phyloP scores from a whole-genome alignment of 352 stramenopile species.

The Phytophthora tubulina region DNA sequence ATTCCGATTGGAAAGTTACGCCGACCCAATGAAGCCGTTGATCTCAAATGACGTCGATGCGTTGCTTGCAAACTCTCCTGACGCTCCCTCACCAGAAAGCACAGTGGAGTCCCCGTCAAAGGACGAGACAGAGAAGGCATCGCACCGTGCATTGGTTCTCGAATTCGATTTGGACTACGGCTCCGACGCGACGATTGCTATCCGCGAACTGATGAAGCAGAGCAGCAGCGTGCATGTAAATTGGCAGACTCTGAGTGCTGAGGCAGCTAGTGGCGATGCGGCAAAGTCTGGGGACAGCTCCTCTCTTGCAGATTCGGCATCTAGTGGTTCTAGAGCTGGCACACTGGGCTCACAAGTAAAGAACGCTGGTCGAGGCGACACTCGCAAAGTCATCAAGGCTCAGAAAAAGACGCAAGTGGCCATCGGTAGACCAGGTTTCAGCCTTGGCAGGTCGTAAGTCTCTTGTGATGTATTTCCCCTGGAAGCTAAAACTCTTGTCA shows the following conservation, averaged over 20 bases:
- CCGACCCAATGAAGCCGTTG: conserved; percentile 90
- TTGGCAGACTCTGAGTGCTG: conserved; percentile 45
- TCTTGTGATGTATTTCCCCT: background rate
- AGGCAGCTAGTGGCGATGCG: conserved; percentile 5
- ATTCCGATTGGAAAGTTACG: conserved; percentile 88
- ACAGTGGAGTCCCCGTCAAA: conserved; percentile 9
- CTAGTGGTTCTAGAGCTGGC: conserved; percentile 7
- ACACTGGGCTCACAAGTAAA: conserved; percentile 28
- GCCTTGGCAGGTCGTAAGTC: conserved; percentile 70
- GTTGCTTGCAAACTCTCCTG: conserved; percentile 36
- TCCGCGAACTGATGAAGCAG: conserved; percentile 95
- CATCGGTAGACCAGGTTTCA: conserved; percentile 85
- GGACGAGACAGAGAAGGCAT: conserved; percentile 15
- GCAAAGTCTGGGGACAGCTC: conserved; percentile 13
- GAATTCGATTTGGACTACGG: conserved; percentile 71
- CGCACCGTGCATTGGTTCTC: conserved; percentile 57
- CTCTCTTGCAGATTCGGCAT: background rate
- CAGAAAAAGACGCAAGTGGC: conserved; percentile 83
- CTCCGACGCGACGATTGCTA: conserved; percentile 93
- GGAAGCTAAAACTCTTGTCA: background rate
- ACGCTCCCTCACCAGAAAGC: background rate
- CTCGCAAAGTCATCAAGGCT: conserved; percentile 58
- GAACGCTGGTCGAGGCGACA: conserved; percentile 48
- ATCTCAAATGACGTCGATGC: conserved; percentile 91
- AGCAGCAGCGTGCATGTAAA: conserved; percentile 87